Evolutionary conservation across 306 rosid species (phyloP), one percentile per base, ranked within the genome.

Genomic region (Senna tora): DNA sequence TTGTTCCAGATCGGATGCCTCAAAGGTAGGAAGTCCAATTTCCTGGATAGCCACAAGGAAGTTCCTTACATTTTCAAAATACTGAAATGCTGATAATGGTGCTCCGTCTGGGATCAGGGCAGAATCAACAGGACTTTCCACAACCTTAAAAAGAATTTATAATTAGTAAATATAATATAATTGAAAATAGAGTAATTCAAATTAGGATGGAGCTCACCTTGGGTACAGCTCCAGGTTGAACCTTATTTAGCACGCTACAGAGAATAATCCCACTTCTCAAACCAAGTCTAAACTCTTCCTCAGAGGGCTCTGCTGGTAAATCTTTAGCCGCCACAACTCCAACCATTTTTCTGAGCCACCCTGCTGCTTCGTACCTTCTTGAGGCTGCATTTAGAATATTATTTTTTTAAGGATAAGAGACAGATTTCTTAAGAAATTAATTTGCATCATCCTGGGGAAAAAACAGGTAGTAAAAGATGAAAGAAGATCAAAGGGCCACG

Each of bases 241-340:
- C 80, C 79, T 93, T 93, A 50, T 93, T 93, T 58, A 90, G 82
- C 43, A 83, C 97, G 79, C 87, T 93, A 74, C 98, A 93, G 34
- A 93, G 93, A 21, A 93, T 86, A 72, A 93, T 93, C 72, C 98
- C 98, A 79, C 97, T 93, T 65, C 96, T 86, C 82, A 93, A 78
- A 75, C 96, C 96, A 82, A 93, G 96, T 86, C 97, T 89, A 61
- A 93, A 87, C 79, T 89, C 98, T 79, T 93, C 97, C 87, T 91
- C 98, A 2, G 98, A 89, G 3, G 98, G 98, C 79, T 93, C 96
- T 28, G 97, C 98, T 0, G 98, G 98, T 67, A 93, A 83, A 77
- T 93, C 97, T 74, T 87, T 93, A 25, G 96, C 98, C n/a, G 87
- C 98, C 21, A 93, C 98, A 9, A 93, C 96, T 66, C 98, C 98